Evolutionary conservation across 352 stramenopile species (phyloP).

Genomic region (Pythium plurisporium): DNA sequence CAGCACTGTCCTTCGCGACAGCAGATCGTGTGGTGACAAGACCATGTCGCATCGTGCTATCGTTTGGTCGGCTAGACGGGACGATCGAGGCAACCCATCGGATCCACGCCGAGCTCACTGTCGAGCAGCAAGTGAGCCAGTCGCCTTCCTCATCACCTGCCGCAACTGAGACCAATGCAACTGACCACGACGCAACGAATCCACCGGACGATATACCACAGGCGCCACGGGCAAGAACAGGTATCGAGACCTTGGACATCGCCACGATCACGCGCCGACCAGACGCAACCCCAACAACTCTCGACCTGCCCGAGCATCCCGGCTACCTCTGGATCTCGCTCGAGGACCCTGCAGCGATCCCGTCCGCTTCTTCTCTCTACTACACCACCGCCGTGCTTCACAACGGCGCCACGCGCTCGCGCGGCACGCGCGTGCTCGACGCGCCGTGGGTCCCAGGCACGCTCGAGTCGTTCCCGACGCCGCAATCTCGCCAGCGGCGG

Average conservation of each 20-base stretch:
- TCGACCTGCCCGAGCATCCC: constrained; percentile 27
- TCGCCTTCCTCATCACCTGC: not conserved
- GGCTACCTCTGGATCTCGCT: constrained; percentile 40
- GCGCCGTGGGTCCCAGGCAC: constrained; percentile 47
- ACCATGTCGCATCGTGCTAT: constrained; percentile 11
- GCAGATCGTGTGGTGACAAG: not conserved
- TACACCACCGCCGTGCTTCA: constrained; percentile 33
- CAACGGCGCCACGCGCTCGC: constrained; percentile 27
- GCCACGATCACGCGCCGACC: constrained; percentile 13
- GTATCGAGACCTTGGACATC: constrained; percentile 32
- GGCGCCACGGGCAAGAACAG: constrained; percentile 3
- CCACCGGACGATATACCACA: not conserved
- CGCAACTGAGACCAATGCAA: not conserved
- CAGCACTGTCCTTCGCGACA: constrained; percentile 8
- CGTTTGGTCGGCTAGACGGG: constrained; percentile 6
- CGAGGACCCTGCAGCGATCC: not conserved
- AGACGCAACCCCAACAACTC: not conserved
- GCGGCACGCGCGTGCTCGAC: constrained; percentile 22
- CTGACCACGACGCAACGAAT: not conserved
- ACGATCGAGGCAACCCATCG: not conserved
- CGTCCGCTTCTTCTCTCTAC: not conserved
- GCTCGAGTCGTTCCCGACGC: constrained; percentile 40
- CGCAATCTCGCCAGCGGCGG: constrained; percentile 33
- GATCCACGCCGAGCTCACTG: constrained; percentile 24
- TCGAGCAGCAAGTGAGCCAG: constrained; percentile 9